Evolutionary conservation across 345 rosid species (phyloP).

Genomic region (Camelina laxa): DNA sequence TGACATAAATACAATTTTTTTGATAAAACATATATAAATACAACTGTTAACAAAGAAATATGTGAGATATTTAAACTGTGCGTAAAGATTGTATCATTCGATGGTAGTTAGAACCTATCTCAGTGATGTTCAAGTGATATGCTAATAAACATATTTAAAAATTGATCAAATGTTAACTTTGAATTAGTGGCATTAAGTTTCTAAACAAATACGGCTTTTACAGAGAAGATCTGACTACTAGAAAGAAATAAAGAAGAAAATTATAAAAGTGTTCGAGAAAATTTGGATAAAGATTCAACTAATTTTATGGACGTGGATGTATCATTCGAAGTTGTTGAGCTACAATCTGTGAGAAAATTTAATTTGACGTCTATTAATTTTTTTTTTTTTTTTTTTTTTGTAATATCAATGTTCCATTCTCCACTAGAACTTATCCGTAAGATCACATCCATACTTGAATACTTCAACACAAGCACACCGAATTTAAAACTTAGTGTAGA

Average conservation of each 20-base stretch:
- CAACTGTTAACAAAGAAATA: too few species aligned
- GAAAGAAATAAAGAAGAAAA: not conserved
- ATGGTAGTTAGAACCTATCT: not conserved
- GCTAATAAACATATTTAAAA: not conserved
- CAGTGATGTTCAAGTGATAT: not conserved
- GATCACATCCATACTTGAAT: slow-evolving; percentile 28
- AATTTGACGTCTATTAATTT: slow-evolving; percentile 5
- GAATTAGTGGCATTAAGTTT: not conserved
- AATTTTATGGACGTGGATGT: slow-evolving; percentile 16
- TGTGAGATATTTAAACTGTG: not conserved
- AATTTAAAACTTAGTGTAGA: slow-evolving; percentile 42
- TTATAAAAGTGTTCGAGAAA: not conserved
- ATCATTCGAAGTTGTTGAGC: slow-evolving; percentile 38
- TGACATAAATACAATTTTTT: not conserved
- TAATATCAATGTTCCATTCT: slow-evolving; percentile 6
- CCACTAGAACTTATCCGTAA: slow-evolving; percentile 34
- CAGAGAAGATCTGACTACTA: not conserved
- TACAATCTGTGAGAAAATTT: slow-evolving; percentile 27
- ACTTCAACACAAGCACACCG: slow-evolving; percentile 36
- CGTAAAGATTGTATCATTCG: slow-evolving; percentile 3
- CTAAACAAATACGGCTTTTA: slow-evolving; percentile 13
- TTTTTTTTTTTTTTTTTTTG: not conserved
- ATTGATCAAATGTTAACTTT: slow-evolving; percentile 4
- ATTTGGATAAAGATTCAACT: slow-evolving; percentile 15
- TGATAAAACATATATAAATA: too few species aligned